Evolutionary conservation across 2,329 filamentous ascomycete genomes (phyloP).

Genomic region (Cordyceps cicadae): DNA sequence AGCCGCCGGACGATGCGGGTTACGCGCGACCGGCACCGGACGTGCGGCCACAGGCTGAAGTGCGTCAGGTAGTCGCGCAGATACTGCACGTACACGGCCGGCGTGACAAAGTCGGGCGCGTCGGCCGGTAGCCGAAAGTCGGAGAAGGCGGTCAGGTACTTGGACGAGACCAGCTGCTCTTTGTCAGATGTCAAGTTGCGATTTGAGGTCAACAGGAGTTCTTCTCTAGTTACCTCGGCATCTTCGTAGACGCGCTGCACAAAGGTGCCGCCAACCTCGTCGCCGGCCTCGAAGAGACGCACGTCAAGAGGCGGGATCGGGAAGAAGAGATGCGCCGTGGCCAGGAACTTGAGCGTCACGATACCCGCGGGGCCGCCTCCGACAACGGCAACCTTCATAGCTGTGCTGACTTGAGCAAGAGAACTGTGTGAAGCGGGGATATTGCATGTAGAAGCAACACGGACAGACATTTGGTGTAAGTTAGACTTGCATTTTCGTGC

Average conservation of each 20-base stretch:
- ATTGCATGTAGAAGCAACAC: background rate
- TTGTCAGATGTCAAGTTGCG: background rate
- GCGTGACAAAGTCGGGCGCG: slow-evolving; percentile 36
- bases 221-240: slow-evolving; percentile 31
- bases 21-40: slow-evolving; percentile 28
- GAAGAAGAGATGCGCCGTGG: slow-evolving; percentile 30
- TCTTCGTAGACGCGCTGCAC: slow-evolving; percentile 39
- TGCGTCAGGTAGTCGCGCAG: slow-evolving; percentile 31
- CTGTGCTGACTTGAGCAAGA: background rate
- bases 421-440: background rate
- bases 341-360: slow-evolving; percentile 32
- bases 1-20: slow-evolving; percentile 18
- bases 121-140: slow-evolving; percentile 36
- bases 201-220: background rate
- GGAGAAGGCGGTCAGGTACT: slow-evolving; percentile 42
- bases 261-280: slow-evolving; percentile 39
- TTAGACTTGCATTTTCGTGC: too few species aligned
- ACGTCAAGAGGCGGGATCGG: slow-evolving; percentile 30
- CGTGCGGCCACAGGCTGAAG: slow-evolving; percentile 30
- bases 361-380: slow-evolving; percentile 37
- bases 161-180: slow-evolving; percentile 37
- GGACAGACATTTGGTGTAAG: too few species aligned
- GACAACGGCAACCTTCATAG: slow-evolving; percentile 33
- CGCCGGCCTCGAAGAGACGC: slow-evolving; percentile 36
- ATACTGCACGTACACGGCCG: slow-evolving; percentile 33